These are phyloP conservation scores for Fermentozyma sake DNA, from an alignment of 1,139 yeast genomes.

Conservation along the genomic window DNA sequence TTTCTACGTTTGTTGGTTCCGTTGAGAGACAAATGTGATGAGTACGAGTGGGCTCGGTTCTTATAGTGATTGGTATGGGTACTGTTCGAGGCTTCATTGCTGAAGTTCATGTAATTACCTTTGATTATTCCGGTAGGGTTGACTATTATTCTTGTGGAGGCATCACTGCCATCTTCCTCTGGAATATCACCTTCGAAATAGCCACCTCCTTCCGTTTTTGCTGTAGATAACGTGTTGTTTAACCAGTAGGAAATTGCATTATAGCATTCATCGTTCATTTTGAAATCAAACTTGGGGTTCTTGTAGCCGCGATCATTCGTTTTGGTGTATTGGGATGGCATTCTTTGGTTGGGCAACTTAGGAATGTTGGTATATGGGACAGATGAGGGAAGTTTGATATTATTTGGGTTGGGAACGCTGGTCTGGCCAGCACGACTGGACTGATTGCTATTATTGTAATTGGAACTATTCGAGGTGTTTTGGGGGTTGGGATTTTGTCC, in stretches of 20 bases:
- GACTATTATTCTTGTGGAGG: slow-evolving; percentile 10
- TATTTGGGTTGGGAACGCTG: too few relatives aligned
- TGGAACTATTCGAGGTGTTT: too few relatives aligned
- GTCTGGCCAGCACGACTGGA: too few relatives aligned
- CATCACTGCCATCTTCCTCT: too few relatives aligned
- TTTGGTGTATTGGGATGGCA: too few relatives aligned
- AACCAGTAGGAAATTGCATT: slow-evolving; percentile 38
- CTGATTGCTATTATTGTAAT: too few relatives aligned
- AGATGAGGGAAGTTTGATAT: too few relatives aligned
- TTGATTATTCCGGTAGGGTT: slow-evolving; percentile 12
- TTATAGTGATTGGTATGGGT: too few relatives aligned
- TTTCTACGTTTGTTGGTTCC: slow-evolving; percentile 9
- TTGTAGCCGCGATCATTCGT: slow-evolving; percentile 2
- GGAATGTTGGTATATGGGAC: slow-evolving; percentile 10
- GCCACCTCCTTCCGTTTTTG: slow-evolving; percentile 3
- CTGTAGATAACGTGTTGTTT: slow-evolving; percentile 12
- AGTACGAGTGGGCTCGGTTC: slow-evolving; percentile 11
- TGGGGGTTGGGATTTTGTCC: too few relatives aligned
- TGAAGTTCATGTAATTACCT: slow-evolving; percentile 5
- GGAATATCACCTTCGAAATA: too few relatives aligned
- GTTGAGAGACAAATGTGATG: slow-evolving; percentile 8
- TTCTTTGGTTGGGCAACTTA: slow-evolving; percentile 11
- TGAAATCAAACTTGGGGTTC: slow-evolving; percentile 22
- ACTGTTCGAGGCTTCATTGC: slow-evolving; percentile 1
- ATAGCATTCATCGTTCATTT: slow-evolving; percentile 40